A percentile compares a stretch with the other conserved stretches of the same genome.
Conservation (phyloP, 331 rosid species). For the Acacia concinna region DNA sequence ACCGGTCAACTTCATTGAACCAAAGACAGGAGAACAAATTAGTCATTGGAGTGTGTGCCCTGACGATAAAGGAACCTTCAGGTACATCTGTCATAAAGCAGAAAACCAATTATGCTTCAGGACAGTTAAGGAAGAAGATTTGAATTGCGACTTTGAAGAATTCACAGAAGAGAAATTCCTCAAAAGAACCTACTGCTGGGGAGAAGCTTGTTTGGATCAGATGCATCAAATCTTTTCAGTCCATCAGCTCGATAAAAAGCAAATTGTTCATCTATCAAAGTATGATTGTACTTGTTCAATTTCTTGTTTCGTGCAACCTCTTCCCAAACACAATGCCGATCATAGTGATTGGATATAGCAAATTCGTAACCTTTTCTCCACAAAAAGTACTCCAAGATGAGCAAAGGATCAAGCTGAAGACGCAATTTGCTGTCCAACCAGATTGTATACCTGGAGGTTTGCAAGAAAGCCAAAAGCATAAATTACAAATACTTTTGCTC, state of each 20-base stretch:
- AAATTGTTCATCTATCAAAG: slow-evolving; percentile 76
- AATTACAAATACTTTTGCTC: not conserved
- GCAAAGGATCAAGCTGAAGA: slow-evolving; percentile 85
- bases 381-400: slow-evolving; percentile 82
- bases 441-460: slow-evolving; percentile 73
- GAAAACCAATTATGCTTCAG: not conserved
- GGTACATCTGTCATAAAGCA: slow-evolving; percentile 15
- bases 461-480: slow-evolving; percentile 25
- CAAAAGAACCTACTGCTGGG: slow-evolving; percentile 75
- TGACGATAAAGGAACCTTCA: slow-evolving; percentile 21
- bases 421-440: slow-evolving; percentile 97
- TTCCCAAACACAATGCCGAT: slow-evolving; percentile 93
- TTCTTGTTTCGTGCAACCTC: slow-evolving; percentile 85
- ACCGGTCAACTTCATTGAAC: slow-evolving; percentile 90
- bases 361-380: slow-evolving; percentile 92
- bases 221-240: slow-evolving; percentile 71
- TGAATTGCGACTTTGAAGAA: not conserved
- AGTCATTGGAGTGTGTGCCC: slow-evolving; percentile 40
- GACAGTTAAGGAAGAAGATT: not conserved
- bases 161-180: not conserved
- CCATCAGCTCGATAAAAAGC: slow-evolving; percentile 87
- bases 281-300: slow-evolving; percentile 87
- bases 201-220: slow-evolving; percentile 80
- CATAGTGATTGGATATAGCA: slow-evolving; percentile 62
- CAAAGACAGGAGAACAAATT: slow-evolving; percentile 94